Evolutionary conservation across 306 rosid species (phyloP).

Genomic region (Cicer yamashitae): DNA sequence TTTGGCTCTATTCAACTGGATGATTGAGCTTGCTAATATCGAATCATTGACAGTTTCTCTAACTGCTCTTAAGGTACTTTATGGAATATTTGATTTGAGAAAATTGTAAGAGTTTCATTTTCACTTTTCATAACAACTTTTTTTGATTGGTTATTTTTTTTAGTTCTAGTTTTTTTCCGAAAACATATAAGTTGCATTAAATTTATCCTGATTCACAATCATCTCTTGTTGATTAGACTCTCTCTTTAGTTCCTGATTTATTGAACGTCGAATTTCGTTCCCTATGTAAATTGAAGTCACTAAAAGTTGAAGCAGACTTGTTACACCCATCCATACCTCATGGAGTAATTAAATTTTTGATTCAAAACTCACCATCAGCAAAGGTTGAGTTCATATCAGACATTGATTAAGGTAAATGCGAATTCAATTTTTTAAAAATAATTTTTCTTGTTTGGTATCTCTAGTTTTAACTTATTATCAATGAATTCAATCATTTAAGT

Average conservation of each 20-base stretch:
- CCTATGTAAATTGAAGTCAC: not conserved
- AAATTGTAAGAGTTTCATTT: not conserved
- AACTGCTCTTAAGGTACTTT: too few species aligned
- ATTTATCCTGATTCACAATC: too few species aligned
- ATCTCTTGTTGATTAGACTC: not conserved
- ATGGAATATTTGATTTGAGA: not conserved
- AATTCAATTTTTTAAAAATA: not conserved
- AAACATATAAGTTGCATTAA: too few species aligned
- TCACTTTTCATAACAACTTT: not conserved
- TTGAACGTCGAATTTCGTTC: not conserved
- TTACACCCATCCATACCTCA: too few species aligned
- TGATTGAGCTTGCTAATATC: too few species aligned
- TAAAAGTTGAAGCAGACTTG: not conserved
- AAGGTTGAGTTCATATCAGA: not conserved
- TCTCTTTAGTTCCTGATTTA: not conserved
- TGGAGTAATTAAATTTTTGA: slow-evolving; percentile 1
- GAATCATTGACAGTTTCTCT: too few species aligned
- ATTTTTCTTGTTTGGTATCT: not conserved
- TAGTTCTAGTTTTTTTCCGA: too few species aligned
- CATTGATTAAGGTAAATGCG: slow-evolving; percentile 14
- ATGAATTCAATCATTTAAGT: not conserved
- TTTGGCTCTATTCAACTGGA: too few species aligned
- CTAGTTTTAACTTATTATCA: slow-evolving; percentile 1
- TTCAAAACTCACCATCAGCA: slow-evolving; percentile 41
- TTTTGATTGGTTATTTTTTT: too few species aligned